A percentile compares a stretch with the other conserved stretches of the same genome.
phyloP scores from a whole-genome alignment of 1,284 basidiomycete species.

The Inonotus hispidus region DNA sequence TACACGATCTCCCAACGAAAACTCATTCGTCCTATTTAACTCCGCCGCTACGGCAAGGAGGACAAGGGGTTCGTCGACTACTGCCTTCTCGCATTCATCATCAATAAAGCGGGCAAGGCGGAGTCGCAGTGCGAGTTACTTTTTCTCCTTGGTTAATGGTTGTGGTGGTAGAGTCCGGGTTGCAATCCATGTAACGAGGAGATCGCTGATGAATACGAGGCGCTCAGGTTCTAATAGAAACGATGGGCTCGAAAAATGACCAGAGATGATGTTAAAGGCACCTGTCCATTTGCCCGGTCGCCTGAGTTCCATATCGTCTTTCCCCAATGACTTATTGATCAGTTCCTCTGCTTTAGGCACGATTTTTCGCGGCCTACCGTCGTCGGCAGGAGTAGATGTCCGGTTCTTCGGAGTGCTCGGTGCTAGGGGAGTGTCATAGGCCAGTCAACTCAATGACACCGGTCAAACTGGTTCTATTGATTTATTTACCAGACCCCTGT shows the following conservation, averaged over 20 bases:
- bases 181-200: neutral
- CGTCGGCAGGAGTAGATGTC: too few relatives aligned
- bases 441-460: too few relatives aligned
- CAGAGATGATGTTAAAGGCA: neutral
- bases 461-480: too few relatives aligned
- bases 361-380: too few relatives aligned
- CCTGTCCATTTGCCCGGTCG: too few relatives aligned
- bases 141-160: neutral
- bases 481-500: too few relatives aligned
- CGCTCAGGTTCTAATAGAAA: neutral
- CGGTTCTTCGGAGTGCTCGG: too few relatives aligned
- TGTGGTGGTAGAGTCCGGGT: neutral
- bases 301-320: neutral
- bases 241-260: neutral
- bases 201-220: neutral
- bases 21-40: neutral
- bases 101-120: neutral
- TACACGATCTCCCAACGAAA: neutral
- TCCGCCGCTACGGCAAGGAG: neutral
- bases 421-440: too few relatives aligned
- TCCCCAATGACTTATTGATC: neutral
- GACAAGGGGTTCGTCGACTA: neutral
- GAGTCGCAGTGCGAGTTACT: neutral
- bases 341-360: neutral
- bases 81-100: neutral